Conservation (phyloP, 306 rosid species). For the Citrullus amarus region DNA sequence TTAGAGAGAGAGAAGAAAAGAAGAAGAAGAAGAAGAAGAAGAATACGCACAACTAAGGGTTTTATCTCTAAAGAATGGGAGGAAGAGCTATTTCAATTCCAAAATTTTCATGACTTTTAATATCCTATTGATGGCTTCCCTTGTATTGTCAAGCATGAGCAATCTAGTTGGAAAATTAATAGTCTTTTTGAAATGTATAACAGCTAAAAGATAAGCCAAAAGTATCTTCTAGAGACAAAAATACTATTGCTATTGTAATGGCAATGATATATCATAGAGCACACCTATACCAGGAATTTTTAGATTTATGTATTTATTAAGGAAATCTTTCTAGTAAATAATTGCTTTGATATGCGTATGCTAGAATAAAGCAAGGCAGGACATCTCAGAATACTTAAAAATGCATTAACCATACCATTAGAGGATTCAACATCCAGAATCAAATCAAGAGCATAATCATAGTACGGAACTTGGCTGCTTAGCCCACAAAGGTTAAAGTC, state of each 20-base stretch:
- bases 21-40: too few relatives aligned
- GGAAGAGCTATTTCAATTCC: background rate
- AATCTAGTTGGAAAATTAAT: background rate
- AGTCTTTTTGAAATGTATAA: background rate
- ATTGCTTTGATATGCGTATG: background rate
- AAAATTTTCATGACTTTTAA: background rate
- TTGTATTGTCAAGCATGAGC: background rate
- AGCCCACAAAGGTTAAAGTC: slow-evolving; percentile 84
- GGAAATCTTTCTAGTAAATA: background rate
- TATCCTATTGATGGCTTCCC: background rate
- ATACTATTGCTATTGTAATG: background rate
- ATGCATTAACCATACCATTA: slow-evolving; percentile 38
- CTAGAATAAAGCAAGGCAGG: background rate
- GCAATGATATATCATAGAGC: background rate
- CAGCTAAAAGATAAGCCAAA: background rate
- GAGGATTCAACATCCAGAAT: slow-evolving; percentile 73
- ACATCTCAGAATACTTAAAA: background rate
- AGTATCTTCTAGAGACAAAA: background rate
- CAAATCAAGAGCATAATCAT: slow-evolving; percentile 78
- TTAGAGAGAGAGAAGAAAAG: too few relatives aligned
- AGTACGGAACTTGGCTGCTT: slow-evolving; percentile 74
- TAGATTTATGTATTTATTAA: background rate
- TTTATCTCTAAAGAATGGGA: background rate
- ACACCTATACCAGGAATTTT: background rate
- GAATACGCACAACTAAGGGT: background rate